Percentiles rank a stretch among this genome's conserved stretches.
Conservation (phyloP, 1,284 basidiomycete species). For the Cutaneotrichosporon arboriforme region DNA sequence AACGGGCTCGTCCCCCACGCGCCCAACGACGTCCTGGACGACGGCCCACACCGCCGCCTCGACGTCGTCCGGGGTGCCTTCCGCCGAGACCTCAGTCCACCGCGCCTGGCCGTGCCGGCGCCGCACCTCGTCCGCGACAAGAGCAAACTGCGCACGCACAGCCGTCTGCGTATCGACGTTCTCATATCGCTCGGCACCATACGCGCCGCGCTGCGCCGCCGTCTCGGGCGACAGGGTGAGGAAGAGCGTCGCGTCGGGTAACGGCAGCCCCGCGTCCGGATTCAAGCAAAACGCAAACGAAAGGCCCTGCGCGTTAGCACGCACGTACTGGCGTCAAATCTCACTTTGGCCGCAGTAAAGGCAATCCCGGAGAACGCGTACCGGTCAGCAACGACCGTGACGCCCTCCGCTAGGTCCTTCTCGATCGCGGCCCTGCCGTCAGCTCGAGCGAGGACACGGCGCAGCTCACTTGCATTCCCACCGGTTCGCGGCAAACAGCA, state of each 20-base stretch:
- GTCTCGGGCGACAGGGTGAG: slow-evolving; percentile 71
- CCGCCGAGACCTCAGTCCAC: slow-evolving; percentile 67
- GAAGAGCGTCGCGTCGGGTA: slow-evolving; percentile 84
- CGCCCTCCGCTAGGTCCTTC: slow-evolving; percentile 59
- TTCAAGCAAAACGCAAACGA: slow-evolving; percentile 69
- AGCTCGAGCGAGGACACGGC: not conserved
- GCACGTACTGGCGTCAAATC: slow-evolving; percentile 32
- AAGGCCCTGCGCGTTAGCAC: slow-evolving; percentile 49
- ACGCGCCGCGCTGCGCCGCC: slow-evolving; percentile 72
- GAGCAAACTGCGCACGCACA: slow-evolving; percentile 62
- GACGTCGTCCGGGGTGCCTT: slow-evolving; percentile 57
- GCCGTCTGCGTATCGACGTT: slow-evolving; percentile 65
- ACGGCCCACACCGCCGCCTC: slow-evolving; percentile 56
- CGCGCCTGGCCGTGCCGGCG: slow-evolving; percentile 31
- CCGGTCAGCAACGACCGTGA: slow-evolving; percentile 78
- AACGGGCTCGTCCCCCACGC: slow-evolving; percentile 1
- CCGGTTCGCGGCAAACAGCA: slow-evolving; percentile 93
- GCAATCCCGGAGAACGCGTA: slow-evolving; percentile 97
- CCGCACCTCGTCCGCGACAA: slow-evolving; percentile 49
- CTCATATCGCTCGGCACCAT: slow-evolving; percentile 86
- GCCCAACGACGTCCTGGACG: slow-evolving; percentile 49
- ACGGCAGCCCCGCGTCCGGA: slow-evolving; percentile 79
- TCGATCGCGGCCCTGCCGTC: slow-evolving; percentile 60
- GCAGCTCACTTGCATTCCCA: slow-evolving; percentile 85
- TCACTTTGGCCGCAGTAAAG: slow-evolving; percentile 78